Percentiles rank a stretch among this genome's conserved stretches.
Conservation (phyloP, 768 basidiomycete genomes). For the Pleurotus cornucopiae region DNA sequence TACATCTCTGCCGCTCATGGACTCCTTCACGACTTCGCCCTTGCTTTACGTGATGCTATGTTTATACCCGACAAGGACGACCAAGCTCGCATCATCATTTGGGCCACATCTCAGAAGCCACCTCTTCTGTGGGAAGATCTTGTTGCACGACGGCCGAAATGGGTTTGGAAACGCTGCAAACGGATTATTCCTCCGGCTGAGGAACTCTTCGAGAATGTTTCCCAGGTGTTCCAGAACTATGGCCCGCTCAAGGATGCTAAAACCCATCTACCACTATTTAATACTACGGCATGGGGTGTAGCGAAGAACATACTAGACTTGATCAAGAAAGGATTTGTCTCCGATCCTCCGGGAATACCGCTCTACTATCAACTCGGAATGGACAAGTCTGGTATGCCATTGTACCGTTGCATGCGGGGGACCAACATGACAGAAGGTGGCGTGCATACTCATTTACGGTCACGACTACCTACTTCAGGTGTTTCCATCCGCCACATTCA, state of each 20-base stretch:
- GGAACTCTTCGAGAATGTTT: conserved; percentile 20
- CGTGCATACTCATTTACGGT: too few relatives aligned
- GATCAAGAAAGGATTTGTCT: conserved; percentile 17
- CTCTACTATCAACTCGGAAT: conserved; percentile 10
- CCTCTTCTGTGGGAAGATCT: not conserved
- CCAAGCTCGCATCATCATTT: conserved; percentile 2
- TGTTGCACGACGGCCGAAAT: not conserved
- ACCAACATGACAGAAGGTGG: not conserved
- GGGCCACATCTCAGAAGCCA: not conserved
- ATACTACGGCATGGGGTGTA: conserved; percentile 20
- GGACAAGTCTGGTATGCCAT: conserved; percentile 9
- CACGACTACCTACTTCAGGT: too few relatives aligned
- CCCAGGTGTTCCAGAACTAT: conserved; percentile 23
- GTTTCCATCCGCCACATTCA: too few relatives aligned
- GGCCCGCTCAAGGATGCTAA: conserved; percentile 28
- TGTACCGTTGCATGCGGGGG: conserved; percentile 14
- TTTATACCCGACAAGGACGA: conserved; percentile 20
- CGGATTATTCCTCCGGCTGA: conserved; percentile 27
- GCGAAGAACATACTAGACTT: conserved; percentile 24
- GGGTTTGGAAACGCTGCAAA: conserved; percentile 22
- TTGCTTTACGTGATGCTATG: conserved; percentile 18
- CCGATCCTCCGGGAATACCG: conserved; percentile 15
- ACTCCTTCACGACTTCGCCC: conserved; percentile 16
- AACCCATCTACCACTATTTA: conserved; percentile 25
- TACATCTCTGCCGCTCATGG: conserved; percentile 20